Evolutionary conservation across 345 rosid species (phyloP).

Genomic region (Salix exigua): DNA sequence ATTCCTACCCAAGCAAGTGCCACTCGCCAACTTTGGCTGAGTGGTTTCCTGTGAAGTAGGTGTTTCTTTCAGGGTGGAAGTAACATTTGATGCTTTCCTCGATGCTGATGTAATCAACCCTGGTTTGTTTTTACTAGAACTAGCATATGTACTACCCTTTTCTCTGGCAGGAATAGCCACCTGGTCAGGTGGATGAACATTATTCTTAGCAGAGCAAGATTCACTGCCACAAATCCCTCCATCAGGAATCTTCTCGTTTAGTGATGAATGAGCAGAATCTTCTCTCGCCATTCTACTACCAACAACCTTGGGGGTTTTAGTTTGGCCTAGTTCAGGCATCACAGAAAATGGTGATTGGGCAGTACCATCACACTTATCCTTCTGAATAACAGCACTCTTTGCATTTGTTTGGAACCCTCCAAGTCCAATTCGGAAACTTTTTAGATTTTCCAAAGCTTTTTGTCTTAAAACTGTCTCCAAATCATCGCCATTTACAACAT

Average conservation of each 20-base stretch:
- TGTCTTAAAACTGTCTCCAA: conserved; percentile 62
- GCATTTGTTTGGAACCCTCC: conserved; percentile 27
- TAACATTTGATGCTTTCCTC: conserved; percentile 29
- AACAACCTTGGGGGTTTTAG: conserved; percentile 14
- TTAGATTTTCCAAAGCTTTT: conserved; percentile 75
- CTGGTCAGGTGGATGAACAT: conserved; percentile 10
- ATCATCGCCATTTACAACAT: conserved; percentile 34
- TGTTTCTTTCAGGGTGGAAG: conserved; percentile 6
- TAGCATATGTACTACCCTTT: conserved; percentile 11
- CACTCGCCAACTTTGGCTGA: neutral
- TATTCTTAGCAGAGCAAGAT: conserved; percentile 15
- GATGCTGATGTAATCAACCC: conserved; percentile 33
- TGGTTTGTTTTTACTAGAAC: conserved; percentile 32
- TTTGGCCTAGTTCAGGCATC: conserved; percentile 22
- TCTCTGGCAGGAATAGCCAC: conserved; percentile 9
- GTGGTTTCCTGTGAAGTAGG: conserved; percentile 11
- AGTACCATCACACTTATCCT: conserved; percentile 18
- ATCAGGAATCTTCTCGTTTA: conserved; percentile 14
- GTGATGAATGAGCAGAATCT: conserved; percentile 13
- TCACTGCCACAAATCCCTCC: conserved; percentile 19
- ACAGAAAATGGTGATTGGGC: conserved; percentile 14
- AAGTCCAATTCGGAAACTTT: conserved; percentile 56
- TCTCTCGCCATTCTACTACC: conserved; percentile 15
- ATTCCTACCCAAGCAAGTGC: conserved; percentile 7
- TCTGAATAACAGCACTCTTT: conserved; percentile 15